Percentiles rank a stretch among this genome's conserved stretches.
Evolutionary conservation across 306 rosid species (phyloP).

Genomic region (Castanospermum australe): DNA sequence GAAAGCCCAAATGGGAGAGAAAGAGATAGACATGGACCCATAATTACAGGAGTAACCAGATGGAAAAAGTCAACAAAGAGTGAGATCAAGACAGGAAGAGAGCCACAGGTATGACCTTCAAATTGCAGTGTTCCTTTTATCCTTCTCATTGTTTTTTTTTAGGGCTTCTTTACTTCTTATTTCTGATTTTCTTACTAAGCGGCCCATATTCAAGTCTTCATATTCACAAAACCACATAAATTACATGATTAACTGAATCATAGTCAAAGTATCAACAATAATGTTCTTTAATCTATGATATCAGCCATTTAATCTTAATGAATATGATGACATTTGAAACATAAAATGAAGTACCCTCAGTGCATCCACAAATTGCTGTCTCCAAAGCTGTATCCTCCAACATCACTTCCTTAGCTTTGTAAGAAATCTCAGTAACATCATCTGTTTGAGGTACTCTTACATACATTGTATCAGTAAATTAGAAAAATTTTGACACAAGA

Average conservation of each 20-base stretch:
- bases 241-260: not conserved
- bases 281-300: not conserved
- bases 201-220: not conserved
- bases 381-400: conserved; percentile 59
- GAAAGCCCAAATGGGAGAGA: not conserved
- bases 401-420: conserved; percentile 29
- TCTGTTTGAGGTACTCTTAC: conserved; percentile 48
- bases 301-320: conserved; percentile 4
- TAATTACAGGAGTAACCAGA: not conserved
- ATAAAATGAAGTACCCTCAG: conserved; percentile 51
- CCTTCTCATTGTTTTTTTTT: not conserved
- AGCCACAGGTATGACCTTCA: not conserved
- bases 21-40: not conserved
- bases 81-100: not conserved
- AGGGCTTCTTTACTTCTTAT: not conserved
- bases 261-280: not conserved
- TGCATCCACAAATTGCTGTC: conserved; percentile 77
- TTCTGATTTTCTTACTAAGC: not conserved
- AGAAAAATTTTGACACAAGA: not conserved
- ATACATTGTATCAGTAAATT: conserved; percentile 49
- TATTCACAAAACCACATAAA: not conserved
- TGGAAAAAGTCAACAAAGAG: not conserved
- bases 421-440: conserved; percentile 42
- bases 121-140: not conserved
- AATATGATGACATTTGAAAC: not conserved